Base-by-base conservation (phyloP, 2,329 filamentous ascomycete genomes). In the Curvularia lunata region DNA sequence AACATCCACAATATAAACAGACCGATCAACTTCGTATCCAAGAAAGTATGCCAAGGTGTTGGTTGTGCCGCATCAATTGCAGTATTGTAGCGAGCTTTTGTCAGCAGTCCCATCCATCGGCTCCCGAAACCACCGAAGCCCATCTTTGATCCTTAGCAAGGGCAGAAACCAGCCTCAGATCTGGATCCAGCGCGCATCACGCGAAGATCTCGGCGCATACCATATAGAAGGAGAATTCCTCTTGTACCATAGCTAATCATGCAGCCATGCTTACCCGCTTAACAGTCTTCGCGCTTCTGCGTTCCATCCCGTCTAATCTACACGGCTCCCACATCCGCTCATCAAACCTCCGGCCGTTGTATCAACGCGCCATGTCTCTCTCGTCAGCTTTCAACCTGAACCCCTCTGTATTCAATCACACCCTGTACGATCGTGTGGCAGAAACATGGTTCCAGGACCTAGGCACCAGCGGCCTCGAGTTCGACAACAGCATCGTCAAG, bases 391-490 rank as follows among this genome's bases (percentile, higher is more conserved):
- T 71, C 69, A 63, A 60, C 4, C 74, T 81, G 42, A 73, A 79
- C 63, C 72, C 64, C 32, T 63, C 50, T 21, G 69, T 81, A 62
- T 80, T 79, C 70, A 80, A 78, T 47, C 67, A 68, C 0, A 49
- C 62, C 0, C 67, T 81, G 4, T 81, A 80, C 66, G 63, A 66
- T 4, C 59, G 65, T 9, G 47, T 81, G 23, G 73, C 62, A 18
- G 58, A 71, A 19, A 63, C 77, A 50, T 81, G 79, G 79, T 80
- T 81, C 58, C 61, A 63, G 16, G 75, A 66, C 27, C 53, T 77
- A 4, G 64, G 76, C 12, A 25, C 58, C 4, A 63, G 59, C 25
- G 69, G 73, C n/a, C 68, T 56, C 43, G 51, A 58, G 1, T 53
- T 73, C 42, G 69, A 69, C 32, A 55, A 62, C 25, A 60, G 60